Percentiles rank a stretch among this genome's conserved stretches.
These are phyloP conservation scores for Aspergillus texensis DNA, from an alignment of 2,329 filamentous ascomycete species.

Conservation along the genomic window DNA sequence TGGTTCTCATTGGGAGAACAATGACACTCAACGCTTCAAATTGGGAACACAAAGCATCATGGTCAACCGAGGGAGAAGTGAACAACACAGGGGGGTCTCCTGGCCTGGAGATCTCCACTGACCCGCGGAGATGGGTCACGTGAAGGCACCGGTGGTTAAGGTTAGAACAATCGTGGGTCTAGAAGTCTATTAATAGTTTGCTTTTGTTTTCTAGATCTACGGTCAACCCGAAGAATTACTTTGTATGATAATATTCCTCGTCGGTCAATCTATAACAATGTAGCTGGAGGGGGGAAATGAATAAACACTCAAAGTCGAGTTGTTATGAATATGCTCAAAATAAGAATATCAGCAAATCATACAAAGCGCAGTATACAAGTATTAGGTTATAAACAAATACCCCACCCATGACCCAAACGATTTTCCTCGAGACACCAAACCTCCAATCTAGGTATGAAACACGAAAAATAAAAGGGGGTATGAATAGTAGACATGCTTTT, in stretches of 20 bases:
- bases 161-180: neutral
- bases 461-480: conserved; percentile 5
- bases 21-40: neutral
- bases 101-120: neutral
- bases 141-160: neutral
- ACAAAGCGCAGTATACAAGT: neutral
- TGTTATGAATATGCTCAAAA: neutral
- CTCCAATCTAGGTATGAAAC: neutral
- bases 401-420: neutral
- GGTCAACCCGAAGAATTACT: too few relatives aligned
- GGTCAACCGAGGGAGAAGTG: neutral
- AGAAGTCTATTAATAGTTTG: neutral
- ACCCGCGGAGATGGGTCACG: conserved; percentile 1
- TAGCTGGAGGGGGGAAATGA: neutral
- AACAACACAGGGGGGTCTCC: neutral
- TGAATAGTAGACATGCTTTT: conserved; percentile 12
- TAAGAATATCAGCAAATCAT: neutral
- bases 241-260: neutral
- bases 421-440: neutral
- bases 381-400: neutral
- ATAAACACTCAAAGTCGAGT: neutral
- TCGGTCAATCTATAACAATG: neutral
- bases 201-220: neutral
- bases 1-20: conserved; percentile 1
- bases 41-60: neutral